Percentiles rank a stretch among this genome's conserved stretches.
These are phyloP conservation scores for Aureobasidium sp. DNA, from an alignment of 2,329 filamentous ascomycete genomes.

Conservation along the genomic window DNA sequence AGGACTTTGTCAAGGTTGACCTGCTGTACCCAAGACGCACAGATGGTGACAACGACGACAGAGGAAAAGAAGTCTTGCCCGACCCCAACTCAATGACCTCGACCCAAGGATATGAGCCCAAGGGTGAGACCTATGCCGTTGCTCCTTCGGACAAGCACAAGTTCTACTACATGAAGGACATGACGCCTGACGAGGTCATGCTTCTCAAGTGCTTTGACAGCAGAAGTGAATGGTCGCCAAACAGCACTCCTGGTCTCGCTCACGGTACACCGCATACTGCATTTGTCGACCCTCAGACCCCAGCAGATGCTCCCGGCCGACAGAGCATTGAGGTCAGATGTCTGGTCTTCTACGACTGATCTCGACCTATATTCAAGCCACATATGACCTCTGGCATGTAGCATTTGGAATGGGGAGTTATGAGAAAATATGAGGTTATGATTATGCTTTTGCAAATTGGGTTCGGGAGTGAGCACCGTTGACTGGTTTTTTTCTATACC, in stretches of 20 bases:
- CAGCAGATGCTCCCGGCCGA: conserved; percentile 58
- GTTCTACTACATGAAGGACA: conserved; percentile 60
- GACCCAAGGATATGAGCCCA: conserved; percentile 52
- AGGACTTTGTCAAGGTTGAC: conserved; percentile 52
- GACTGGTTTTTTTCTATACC: background rate
- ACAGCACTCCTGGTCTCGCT: conserved; percentile 30
- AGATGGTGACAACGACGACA: conserved; percentile 35
- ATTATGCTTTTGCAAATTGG: background rate
- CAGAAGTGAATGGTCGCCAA: conserved; percentile 32
- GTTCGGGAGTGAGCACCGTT: background rate
- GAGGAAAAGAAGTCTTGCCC: conserved; percentile 50
- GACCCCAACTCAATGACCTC: conserved; percentile 38
- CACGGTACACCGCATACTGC: conserved; percentile 60
- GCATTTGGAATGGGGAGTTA: background rate
- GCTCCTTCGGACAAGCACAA: conserved; percentile 48
- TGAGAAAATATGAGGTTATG: background rate
- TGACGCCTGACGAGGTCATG: conserved; percentile 49
- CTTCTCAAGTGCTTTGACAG: conserved; percentile 44
- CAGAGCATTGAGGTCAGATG: conserved; percentile 51
- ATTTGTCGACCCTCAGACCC: conserved; percentile 67
- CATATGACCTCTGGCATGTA: background rate
- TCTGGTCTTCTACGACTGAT: conserved; percentile 57
- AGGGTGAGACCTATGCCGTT: conserved; percentile 55
- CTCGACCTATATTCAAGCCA: too few species aligned
- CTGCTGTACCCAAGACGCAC: conserved; percentile 50